Base-by-base conservation (phyloP, 352 stramenopile species). In the Globisporangium megalacanthum region DNA sequence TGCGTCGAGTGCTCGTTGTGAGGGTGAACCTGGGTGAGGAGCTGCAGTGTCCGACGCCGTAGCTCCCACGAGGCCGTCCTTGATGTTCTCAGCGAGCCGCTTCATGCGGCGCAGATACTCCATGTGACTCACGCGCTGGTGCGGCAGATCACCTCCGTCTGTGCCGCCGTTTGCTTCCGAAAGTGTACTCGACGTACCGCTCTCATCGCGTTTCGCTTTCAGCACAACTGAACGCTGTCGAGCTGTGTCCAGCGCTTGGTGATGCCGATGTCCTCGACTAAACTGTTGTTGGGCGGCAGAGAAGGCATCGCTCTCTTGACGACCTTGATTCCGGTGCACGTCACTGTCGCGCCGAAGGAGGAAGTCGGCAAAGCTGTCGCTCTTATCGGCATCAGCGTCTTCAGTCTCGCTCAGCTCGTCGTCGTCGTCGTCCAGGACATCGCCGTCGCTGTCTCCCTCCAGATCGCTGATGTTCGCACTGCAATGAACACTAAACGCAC, bases 61-160 rank as follows among this genome's bases (percentile, higher is more conserved):
- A 8, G 33, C 22, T 20, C 65, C 70, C 45, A 61, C 61, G 3
- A 89, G 51, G 49, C 88, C 79, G 20, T 84, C 68, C 14, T 80
- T 79, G 35, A 89, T 89, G 33, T 56, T 87, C 45, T 89, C 75
- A 13, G 75, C 75, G 2, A 89, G 60, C 41, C 75, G 71, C 49
- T 79, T 86, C 80, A 90, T 87, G 35, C 72, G 64, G 20, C 76
- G 70, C 52, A 90, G 53, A 53, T 88, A 90, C 49, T 83, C 77
- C 75, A 90, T 73, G 60, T 90, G 79, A 50, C 75, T 70, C 20
- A 86, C 66, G 3, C 79, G 77, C 25, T 86, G 73, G 15, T 66
- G 48, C 54, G 79, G 77, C 29, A 88, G 29, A 13, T 85, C 74
- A 3, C 63, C 62, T 14, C 83, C 74, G 14, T 73, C 56, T 17